phyloP scores from a whole-genome alignment of 768 basidiomycete genomes.

The Boletus sensibilis region DNA sequence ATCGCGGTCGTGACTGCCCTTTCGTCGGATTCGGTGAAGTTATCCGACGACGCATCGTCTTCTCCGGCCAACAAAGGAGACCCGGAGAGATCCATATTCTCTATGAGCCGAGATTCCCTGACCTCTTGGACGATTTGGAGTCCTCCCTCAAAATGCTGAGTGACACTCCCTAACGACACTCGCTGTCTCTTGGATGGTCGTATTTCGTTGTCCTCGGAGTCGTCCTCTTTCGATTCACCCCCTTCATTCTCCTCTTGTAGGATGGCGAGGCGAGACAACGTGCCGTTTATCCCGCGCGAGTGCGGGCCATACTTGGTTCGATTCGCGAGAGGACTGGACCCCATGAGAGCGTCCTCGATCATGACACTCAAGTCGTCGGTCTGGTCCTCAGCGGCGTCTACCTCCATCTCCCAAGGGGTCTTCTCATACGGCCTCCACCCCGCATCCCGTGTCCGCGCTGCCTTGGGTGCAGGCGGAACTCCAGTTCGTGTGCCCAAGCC shows the following conservation, averaged over 20 bases:
- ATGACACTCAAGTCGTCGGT: constrained; percentile 3
- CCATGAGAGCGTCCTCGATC: constrained; percentile 17
- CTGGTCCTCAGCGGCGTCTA: constrained; percentile 9
- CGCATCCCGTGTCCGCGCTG: constrained; percentile 23
- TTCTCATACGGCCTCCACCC: constrained; percentile 19
- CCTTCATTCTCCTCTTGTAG: constrained; percentile 31
- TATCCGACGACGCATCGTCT: not conserved
- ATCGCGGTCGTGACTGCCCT: not conserved
- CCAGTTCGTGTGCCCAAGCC: constrained; percentile 10
- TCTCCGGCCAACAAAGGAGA: constrained; percentile 21
- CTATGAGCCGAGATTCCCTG: constrained; percentile 22
- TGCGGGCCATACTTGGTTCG: constrained; percentile 13
- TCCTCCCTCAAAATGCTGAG: not conserved
- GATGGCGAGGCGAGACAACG: constrained; percentile 18
- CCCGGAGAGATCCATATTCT: constrained; percentile 28
- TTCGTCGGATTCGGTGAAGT: not conserved
- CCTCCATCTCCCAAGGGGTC: constrained; percentile 28
- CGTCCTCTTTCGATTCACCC: constrained; percentile 9
- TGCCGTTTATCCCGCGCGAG: constrained; percentile 7
- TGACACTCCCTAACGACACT: not conserved
- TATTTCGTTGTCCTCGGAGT: constrained; percentile 1
- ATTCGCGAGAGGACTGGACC: constrained; percentile 30
- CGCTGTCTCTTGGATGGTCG: constrained; percentile 27
- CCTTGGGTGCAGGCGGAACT: constrained; percentile 36
- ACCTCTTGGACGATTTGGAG: not conserved